phyloP scores from a whole-genome alignment of 371 early-diverging fungal species.

The Mucor sp. region DNA sequence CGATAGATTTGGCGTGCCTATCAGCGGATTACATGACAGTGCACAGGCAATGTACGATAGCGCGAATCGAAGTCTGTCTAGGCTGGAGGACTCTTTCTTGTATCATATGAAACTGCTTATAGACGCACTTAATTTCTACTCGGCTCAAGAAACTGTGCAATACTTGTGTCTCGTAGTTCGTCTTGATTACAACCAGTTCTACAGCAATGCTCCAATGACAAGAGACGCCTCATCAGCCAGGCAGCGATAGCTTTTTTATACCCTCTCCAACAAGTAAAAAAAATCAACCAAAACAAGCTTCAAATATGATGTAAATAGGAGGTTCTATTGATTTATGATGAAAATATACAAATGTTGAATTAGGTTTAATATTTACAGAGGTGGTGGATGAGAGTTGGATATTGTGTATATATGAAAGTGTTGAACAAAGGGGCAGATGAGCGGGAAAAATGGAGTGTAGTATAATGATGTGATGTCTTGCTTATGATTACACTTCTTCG shows the following conservation, averaged over 20 bases:
- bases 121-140: slow-evolving; percentile 76
- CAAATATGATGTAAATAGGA: not conserved
- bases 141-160: slow-evolving; percentile 72
- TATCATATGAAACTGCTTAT: slow-evolving; percentile 73
- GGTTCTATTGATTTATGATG: not conserved
- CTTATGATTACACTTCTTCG: not conserved
- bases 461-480: not conserved
- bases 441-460: not conserved
- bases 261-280: not conserved
- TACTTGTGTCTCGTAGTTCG: slow-evolving; percentile 78
- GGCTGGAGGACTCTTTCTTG: slow-evolving; percentile 65
- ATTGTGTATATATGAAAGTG: not conserved
- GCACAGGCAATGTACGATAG: slow-evolving; percentile 25
- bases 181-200: slow-evolving; percentile 73
- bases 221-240: slow-evolving; percentile 1
- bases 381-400: not conserved
- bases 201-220: slow-evolving; percentile 20
- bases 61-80: slow-evolving; percentile 41
- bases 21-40: slow-evolving; percentile 27
- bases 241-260: slow-evolving; percentile 5
- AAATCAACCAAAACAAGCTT: not conserved
- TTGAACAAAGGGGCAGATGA: not conserved
- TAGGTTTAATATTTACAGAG: slow-evolving; percentile 6
- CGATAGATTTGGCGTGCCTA: slow-evolving; percentile 45
- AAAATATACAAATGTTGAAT: slow-evolving; percentile 9